phyloP scores from a whole-genome alignment of 345 rosid genomes.

The Crucihimalaya himalaica region DNA sequence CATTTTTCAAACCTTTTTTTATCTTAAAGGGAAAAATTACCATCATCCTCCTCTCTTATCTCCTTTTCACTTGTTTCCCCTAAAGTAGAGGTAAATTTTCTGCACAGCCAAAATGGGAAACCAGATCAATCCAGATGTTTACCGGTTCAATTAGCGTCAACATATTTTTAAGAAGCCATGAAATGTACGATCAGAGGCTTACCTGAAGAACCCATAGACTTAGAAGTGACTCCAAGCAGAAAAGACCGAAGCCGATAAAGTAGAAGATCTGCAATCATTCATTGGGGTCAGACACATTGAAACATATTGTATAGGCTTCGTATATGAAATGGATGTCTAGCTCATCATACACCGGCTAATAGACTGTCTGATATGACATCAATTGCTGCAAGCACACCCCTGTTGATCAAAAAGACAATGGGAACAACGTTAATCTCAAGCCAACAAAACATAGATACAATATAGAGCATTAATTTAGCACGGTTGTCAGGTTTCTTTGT shows the following conservation, averaged over 20 bases:
- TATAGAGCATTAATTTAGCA: not conserved
- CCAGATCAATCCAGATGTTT: not conserved
- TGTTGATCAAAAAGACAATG: constrained; percentile 37
- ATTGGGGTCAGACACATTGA: not conserved
- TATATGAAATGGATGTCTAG: constrained; percentile 1
- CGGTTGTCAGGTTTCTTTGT: not conserved
- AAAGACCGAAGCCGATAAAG: constrained; percentile 84
- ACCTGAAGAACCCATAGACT: constrained; percentile 99
- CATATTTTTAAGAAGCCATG: constrained; percentile 3
- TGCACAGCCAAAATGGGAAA: constrained; percentile 42
- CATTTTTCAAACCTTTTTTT: constrained; percentile 16
- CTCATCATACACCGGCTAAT: constrained; percentile 86
- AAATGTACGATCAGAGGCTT: constrained; percentile 13
- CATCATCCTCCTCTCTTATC: constrained; percentile 3
- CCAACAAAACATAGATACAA: constrained; percentile 6
- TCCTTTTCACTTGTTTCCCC: constrained; percentile 64
- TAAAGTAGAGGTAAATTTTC: constrained; percentile 83
- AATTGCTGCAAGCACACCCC: constrained; percentile 94
- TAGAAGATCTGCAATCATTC: constrained; percentile 72
- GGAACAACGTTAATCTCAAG: not conserved
- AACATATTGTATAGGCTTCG: not conserved
- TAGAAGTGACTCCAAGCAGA: constrained; percentile 83
- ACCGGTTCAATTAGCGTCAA: not conserved
- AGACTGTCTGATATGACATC: constrained; percentile 71
- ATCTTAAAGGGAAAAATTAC: constrained; percentile 9